Percentiles rank a stretch among this genome's conserved stretches.
phyloP scores from a whole-genome alignment of 768 basidiomycete genomes.

The Tricholoma flavovirens region DNA sequence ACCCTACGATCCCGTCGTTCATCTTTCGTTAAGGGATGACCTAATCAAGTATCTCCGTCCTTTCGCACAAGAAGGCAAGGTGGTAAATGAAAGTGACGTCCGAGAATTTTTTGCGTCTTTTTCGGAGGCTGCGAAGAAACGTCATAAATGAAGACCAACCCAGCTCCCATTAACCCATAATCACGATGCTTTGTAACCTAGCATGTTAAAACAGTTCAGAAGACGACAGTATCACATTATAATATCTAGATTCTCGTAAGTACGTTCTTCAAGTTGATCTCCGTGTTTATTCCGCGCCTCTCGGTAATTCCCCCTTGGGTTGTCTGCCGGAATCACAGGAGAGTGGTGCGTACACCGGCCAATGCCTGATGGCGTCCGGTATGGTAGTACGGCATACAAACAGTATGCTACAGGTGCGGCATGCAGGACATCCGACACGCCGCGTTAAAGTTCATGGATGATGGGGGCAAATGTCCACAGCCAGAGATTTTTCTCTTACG shows the following conservation, averaged over 20 bases:
- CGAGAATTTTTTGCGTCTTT: conserved; percentile 58
- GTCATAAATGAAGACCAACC: conserved; percentile 2
- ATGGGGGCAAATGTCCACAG: no score
- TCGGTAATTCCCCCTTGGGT: background rate
- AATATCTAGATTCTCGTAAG: background rate
- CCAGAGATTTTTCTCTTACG: no score
- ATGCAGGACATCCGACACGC: no score
- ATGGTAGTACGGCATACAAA: no score
- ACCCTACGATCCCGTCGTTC: conserved; percentile 3
- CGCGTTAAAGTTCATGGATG: no score
- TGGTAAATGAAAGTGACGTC: conserved; percentile 71
- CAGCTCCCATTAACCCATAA: background rate
- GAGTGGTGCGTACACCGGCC: background rate
- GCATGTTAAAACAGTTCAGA: background rate
- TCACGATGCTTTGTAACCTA: background rate
- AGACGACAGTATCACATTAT: background rate
- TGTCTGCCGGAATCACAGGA: background rate
- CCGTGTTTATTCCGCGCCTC: background rate
- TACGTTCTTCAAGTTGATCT: no score
- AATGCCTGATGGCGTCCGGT: background rate
- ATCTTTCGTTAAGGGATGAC: conserved; percentile 46
- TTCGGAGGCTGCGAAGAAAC: conserved; percentile 31
- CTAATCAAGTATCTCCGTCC: conserved; percentile 68
- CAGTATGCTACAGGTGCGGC: no score
- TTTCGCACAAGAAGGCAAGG: conserved; percentile 71